Base-by-base conservation (phyloP, 257 asterid genomes). In the Plantago major region DNA sequence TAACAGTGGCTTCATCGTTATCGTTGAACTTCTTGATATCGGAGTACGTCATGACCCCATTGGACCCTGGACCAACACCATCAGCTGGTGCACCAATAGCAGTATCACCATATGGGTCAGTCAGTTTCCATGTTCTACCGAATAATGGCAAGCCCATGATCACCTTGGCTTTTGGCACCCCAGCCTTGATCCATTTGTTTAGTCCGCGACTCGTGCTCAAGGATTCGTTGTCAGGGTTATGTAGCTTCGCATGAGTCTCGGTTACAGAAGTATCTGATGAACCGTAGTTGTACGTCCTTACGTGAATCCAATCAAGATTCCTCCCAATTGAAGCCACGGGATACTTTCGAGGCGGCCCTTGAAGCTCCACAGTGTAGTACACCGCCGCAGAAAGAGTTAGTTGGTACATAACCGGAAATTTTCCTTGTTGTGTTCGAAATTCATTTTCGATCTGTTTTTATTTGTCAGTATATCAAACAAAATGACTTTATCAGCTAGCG, bases 381-480 rank as follows among this genome's bases (percentile, higher is more conserved):
- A 85, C 93, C n/a, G 97, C 96, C 15, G 96, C 93, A 2, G 96
- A 56, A 58, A 90, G 84, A 72, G 87, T 80, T 17, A 90, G 81
- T 13, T 79, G 5, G 87, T 69, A 53, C 67, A 53, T 14, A 58
- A 38, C 1, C 74, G 60, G 43, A 59, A 33, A 22, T 22, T 22
- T 22, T 22, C 26, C 26, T 22, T 22, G 26, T 22, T 22, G 26
- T 22, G 26, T 22, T 22, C 26, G 26, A 22, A 22, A 22, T 22
- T 22, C 26, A 22, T 22, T 22, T 22, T 22, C 26, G 26, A 22
- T 22, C 26, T 22, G 26, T 22, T 22, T 22, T 22, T 22, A 22
- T 2, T 1, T 22, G 26, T 22, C 26, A 22, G 1, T 1, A 22
- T 1, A 2, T 22, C 1, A 22, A 22, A 22, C 2, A 22, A 22